Evolutionary conservation across 2,329 filamentous ascomycete species (phyloP), one percentile per base, ranked within the genome.

Genomic region (Neopestalotiopsis rosae): DNA sequence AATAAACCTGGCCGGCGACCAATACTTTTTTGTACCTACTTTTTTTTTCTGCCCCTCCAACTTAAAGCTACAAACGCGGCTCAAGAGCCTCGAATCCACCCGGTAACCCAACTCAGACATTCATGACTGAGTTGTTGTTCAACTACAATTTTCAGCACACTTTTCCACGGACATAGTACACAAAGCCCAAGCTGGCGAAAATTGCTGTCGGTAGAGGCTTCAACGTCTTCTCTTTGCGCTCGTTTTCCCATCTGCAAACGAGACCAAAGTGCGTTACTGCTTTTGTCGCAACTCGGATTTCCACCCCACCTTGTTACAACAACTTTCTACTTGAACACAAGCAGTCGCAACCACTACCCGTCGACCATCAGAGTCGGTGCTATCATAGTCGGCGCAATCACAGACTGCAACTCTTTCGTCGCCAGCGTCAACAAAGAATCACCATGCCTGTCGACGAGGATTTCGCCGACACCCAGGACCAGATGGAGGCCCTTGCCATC

Each of bases 391-490:
- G 5, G n/a, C 20, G 24, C 2, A n/a, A 28, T 10, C 30, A 30
- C 30, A 14, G 6, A 59, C 6, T 14, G 14, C 20, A 59, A 12
- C 24, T 14, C 5, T 59, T 17, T 59, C 24, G 30, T 59, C 9
- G 30, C 30, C 57, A 24, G 14, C 12, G 24, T 12, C 59, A 40
- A 9, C 45, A 24, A 45, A 14, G 10, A 28, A 28, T 28, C 34
- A 49, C 13, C 9, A 67, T 63, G 66, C 32, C 59, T 12, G 69
- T 20, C n/a, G 20, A 69, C 66, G 69, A 69, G 28, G 67, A 65
- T 14, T 57, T 67, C 67, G 71, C 30, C 2, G 72, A 72, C 6
- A 17, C 67, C 20, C 69, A 67, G 20, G 63, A 71, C 30, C 58
- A 62, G 9, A 62, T 73, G 67, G 70, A 69, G 61, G 20, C 57